Conservation (phyloP, 2,329 filamentous ascomycete species). For the Trichoderma sp. region DNA sequence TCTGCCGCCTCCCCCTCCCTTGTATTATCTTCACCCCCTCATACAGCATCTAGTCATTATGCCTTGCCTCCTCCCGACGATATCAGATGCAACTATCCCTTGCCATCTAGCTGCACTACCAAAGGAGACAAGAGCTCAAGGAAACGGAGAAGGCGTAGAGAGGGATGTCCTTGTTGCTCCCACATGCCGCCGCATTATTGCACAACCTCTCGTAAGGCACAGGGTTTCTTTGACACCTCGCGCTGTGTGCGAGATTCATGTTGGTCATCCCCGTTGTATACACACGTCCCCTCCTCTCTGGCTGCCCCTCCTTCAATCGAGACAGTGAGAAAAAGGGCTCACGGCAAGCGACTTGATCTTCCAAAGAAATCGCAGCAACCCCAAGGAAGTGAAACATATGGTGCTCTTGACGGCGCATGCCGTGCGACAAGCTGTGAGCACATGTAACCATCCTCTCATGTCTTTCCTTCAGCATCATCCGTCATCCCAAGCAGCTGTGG, state of each 20-base stretch:
- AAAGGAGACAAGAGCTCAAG: background rate
- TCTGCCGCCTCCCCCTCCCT: background rate
- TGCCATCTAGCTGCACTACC: background rate
- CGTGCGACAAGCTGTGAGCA: background rate
- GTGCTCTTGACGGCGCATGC: slow-evolving; percentile 14
- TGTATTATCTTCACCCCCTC: background rate
- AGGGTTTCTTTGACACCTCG: slow-evolving; percentile 3
- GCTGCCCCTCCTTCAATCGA: background rate
- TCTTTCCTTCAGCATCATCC: background rate
- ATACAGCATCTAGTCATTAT: background rate
- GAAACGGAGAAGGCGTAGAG: background rate
- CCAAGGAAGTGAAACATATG: slow-evolving; percentile 16
- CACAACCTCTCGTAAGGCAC: slow-evolving; percentile 13
- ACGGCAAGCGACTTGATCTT: slow-evolving; percentile 20
- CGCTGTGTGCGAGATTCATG: background rate
- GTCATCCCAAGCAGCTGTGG: background rate
- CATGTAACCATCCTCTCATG: background rate
- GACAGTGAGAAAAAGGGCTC: background rate
- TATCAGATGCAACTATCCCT: slow-evolving; percentile 14
- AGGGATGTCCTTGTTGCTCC: background rate
- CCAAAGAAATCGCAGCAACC: slow-evolving; percentile 17
- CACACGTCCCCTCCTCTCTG: background rate
- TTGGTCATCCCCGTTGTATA: background rate
- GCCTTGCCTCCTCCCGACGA: background rate
- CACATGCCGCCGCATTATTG: background rate